Evolutionary conservation across 2,329 filamentous ascomycete genomes (phyloP).

Genomic region (Chalara sp.): DNA sequence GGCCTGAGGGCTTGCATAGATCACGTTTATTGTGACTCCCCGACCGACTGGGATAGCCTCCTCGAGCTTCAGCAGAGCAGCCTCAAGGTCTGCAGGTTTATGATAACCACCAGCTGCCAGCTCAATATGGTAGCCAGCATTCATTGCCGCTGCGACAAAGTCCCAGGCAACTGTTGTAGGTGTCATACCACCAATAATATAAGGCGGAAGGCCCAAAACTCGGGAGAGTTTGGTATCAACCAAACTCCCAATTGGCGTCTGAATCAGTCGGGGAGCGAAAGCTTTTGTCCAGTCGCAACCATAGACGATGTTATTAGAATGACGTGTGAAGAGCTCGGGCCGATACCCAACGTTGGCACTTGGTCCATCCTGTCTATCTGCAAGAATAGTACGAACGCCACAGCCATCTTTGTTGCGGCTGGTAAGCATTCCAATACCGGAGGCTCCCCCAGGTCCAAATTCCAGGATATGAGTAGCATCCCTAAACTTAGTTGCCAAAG

Average conservation of each 20-base stretch:
- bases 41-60: not conserved
- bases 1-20: not conserved
- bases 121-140: conserved; percentile 1
- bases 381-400: not conserved
- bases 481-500: conserved; percentile 81
- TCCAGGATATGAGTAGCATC: conserved; percentile 82
- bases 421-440: not conserved
- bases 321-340: not conserved
- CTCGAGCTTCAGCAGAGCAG: not conserved
- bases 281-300: not conserved
- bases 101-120: not conserved
- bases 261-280: not conserved
- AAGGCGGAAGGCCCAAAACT: not conserved
- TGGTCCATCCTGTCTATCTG: not conserved
- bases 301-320: not conserved
- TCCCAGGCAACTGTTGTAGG: conserved; percentile 1
- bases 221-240: not conserved
- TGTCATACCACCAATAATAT: not conserved
- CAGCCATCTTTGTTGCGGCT: not conserved
- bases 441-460: conserved; percentile 7
- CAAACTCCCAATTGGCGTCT: not conserved
- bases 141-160: not conserved
- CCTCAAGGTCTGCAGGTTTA: not conserved
- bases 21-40: not conserved
- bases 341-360: not conserved